These are phyloP conservation scores for Fraxinus angustifolia DNA, from an alignment of 305 asterid genomes.

Conservation along the genomic window DNA sequence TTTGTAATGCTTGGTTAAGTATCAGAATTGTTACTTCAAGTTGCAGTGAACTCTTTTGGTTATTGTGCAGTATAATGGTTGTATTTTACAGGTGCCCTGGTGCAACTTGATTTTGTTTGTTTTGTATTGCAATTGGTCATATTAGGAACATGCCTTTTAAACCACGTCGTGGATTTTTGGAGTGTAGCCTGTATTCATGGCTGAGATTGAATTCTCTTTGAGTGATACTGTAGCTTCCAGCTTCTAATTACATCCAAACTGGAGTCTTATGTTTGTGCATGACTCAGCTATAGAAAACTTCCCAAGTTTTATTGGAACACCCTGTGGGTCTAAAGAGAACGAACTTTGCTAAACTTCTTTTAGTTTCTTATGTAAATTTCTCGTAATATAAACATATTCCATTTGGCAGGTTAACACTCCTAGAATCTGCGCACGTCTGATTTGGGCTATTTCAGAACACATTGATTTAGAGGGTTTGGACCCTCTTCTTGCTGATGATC, in stretches of 20 bases:
- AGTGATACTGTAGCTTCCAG: neutral
- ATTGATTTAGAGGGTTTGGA: slow-evolving; percentile 93
- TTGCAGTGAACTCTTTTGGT: neutral
- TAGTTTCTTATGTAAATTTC: neutral
- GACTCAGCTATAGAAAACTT: neutral
- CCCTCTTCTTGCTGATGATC: slow-evolving; percentile 95
- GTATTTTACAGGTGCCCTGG: neutral
- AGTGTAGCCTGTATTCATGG: neutral
- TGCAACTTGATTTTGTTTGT: neutral
- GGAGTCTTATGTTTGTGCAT: neutral
- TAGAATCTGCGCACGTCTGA: slow-evolving; percentile 63
- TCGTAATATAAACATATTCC: slow-evolving; percentile 14
- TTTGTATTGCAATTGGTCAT: neutral
- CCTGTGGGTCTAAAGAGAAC: neutral
- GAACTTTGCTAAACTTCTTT: neutral
- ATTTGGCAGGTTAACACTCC: slow-evolving; percentile 80
- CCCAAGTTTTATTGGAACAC: neutral
- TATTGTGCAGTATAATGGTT: neutral
- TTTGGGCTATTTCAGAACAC: slow-evolving; percentile 87
- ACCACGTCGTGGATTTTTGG: slow-evolving; percentile 1
- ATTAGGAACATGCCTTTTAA: neutral
- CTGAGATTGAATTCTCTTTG: slow-evolving; percentile 1
- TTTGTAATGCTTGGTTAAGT: slow-evolving; percentile 31
- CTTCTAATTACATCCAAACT: neutral
- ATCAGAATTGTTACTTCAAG: neutral